These are phyloP conservation scores for Esteya vermicola DNA, from an alignment of 2,329 filamentous ascomycete genomes.

Conservation along the genomic window DNA sequence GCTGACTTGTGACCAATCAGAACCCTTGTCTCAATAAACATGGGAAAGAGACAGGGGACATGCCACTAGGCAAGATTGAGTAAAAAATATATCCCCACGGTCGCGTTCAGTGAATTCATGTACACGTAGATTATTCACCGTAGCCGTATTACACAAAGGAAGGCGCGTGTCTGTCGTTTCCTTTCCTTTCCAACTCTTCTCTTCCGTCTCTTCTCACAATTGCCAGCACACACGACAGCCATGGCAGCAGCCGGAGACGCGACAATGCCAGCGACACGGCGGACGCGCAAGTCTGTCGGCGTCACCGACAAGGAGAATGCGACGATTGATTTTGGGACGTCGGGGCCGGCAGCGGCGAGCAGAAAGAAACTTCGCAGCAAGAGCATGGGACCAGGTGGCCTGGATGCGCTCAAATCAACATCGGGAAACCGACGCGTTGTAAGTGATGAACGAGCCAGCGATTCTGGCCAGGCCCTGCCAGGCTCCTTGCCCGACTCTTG, in stretches of 20 bases:
- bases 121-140: no score
- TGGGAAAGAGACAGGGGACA: no score
- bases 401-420: conserved; percentile 65
- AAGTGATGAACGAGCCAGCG: no score
- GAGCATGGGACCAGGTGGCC: conserved; percentile 83
- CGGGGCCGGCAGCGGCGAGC: conserved; percentile 22
- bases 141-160: no score
- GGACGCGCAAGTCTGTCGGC: conserved; percentile 59
- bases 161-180: no score
- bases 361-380: conserved; percentile 76
- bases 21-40: conserved; percentile 5
- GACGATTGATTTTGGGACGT: conserved; percentile 45
- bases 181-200: not conserved
- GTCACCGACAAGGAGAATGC: conserved; percentile 64
- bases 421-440: conserved; percentile 72
- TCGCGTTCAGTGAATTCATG: no score
- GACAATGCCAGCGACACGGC: conserved; percentile 41
- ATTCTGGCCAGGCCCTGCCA: no score
- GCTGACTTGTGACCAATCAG: conserved; percentile 4
- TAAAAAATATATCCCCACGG: no score
- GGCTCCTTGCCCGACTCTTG: no score
- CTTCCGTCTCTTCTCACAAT: not conserved
- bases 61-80: no score
- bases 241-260: conserved; percentile 28
- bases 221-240: conserved; percentile 7